Evolutionary conservation across 345 rosid species (phyloP).

Genomic region (Brassica nigra): DNA sequence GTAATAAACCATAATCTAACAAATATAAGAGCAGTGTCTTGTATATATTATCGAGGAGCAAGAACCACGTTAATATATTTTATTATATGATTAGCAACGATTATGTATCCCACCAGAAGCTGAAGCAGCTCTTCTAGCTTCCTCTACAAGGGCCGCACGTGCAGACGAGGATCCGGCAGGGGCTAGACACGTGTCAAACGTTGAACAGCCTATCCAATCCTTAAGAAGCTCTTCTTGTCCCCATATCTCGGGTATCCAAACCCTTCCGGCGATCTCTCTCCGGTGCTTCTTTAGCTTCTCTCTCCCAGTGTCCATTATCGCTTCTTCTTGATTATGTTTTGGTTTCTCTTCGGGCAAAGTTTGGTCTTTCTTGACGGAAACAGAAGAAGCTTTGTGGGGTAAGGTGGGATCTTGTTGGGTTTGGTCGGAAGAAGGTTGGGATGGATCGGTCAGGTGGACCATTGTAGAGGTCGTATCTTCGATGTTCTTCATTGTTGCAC

Average conservation of each 20-base stretch:
- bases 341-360: constrained; percentile 8
- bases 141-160: constrained; percentile 63
- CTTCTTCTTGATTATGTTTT: constrained; percentile 8
- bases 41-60: constrained; percentile 16
- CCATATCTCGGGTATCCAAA: constrained; percentile 92
- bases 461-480: constrained; percentile 14
- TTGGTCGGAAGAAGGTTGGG: not conserved
- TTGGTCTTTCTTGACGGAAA: not conserved
- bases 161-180: constrained; percentile 61
- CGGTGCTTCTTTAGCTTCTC: constrained; percentile 52
- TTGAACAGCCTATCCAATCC: constrained; percentile 78
- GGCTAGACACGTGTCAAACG: constrained; percentile 60
- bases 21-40: too few relatives aligned
- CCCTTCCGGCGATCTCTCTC: constrained; percentile 60
- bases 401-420: constrained; percentile 9
- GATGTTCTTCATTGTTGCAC: constrained; percentile 33
- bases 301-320: constrained; percentile 38
- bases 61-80: constrained; percentile 17
- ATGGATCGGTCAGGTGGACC: constrained; percentile 27
- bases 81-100: not conserved
- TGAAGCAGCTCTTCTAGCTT: constrained; percentile 61
- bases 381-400: not conserved
- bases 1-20: too few relatives aligned
- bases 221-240: constrained; percentile 78
- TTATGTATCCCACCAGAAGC: constrained; percentile 45